phyloP scores from a whole-genome alignment of 495 filamentous ascomycete genomes.

The Copromyces sp. region DNA sequence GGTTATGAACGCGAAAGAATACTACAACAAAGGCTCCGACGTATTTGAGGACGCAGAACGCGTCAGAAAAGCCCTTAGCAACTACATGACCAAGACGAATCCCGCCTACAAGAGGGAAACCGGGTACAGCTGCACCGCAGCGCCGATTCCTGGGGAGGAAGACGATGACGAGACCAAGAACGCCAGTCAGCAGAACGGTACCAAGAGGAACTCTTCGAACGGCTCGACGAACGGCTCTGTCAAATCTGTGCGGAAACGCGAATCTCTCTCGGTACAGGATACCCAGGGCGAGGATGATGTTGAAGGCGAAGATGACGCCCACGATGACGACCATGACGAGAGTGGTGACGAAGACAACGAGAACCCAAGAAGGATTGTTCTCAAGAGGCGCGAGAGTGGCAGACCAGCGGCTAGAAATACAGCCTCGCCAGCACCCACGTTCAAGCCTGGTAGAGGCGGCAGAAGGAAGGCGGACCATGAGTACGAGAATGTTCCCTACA shows the following conservation, averaged over 20 bases:
- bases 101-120: conserved; percentile 52
- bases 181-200: not conserved
- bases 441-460: conserved; percentile 8
- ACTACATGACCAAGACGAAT: conserved; percentile 65
- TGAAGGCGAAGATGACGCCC: conserved; percentile 16
- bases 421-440: not conserved
- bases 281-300: conserved; percentile 19
- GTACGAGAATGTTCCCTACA: conserved; percentile 43
- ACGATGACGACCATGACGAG: conserved; percentile 23
- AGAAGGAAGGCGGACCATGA: conserved; percentile 37
- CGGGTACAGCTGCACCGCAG: conserved; percentile 51
- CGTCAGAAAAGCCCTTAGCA: conserved; percentile 62
- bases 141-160: conserved; percentile 37
- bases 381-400: conserved; percentile 22
- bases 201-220: not conserved
- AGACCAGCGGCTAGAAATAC: conserved; percentile 8
- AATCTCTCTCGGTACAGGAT: conserved; percentile 8
- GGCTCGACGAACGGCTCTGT: not conserved
- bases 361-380: conserved; percentile 18
- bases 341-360: conserved; percentile 25
- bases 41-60: conserved; percentile 67
- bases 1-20: conserved; percentile 66
- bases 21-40: conserved; percentile 52
- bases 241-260: conserved; percentile 8
- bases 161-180: conserved; percentile 22